Evolutionary conservation across 768 basidiomycete species (phyloP).

Genomic region (Suillus sp.): DNA sequence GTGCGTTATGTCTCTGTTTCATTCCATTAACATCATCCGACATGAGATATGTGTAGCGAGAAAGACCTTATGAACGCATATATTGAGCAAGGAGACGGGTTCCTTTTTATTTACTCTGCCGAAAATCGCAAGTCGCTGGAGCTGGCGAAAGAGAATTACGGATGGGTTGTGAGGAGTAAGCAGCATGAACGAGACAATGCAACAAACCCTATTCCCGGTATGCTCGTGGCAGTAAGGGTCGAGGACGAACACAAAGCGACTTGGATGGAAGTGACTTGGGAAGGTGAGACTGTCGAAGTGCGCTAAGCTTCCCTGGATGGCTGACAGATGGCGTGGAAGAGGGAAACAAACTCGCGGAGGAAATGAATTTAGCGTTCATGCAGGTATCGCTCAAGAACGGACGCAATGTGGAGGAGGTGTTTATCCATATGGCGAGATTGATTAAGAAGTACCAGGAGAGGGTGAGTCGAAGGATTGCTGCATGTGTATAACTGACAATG

Average conservation of each 20-base stretch:
- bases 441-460: constrained; percentile 7
- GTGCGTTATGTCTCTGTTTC: background rate
- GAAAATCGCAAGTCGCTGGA: constrained; percentile 6
- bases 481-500: background rate
- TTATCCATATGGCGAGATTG: constrained; percentile 5
- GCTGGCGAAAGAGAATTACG: constrained; percentile 5
- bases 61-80: background rate
- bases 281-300: background rate
- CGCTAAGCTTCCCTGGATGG: background rate
- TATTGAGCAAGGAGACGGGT: background rate
- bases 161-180: constrained; percentile 1
- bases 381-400: constrained; percentile 9
- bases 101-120: constrained; percentile 6
- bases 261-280: constrained; percentile 8
- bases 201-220: constrained; percentile 5
- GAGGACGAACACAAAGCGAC: background rate
- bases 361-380: constrained; percentile 3
- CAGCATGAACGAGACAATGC: constrained; percentile 5
- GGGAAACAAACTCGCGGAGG: constrained; percentile 1
- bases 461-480: background rate
- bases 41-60: background rate
- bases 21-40: background rate
- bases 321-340: background rate
- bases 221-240: constrained; percentile 1
- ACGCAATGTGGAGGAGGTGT: constrained; percentile 1